Evolutionary conservation across 257 asterid genomes (phyloP), one percentile per base, ranked within the genome.

Genomic region (Solanum pennellii): DNA sequence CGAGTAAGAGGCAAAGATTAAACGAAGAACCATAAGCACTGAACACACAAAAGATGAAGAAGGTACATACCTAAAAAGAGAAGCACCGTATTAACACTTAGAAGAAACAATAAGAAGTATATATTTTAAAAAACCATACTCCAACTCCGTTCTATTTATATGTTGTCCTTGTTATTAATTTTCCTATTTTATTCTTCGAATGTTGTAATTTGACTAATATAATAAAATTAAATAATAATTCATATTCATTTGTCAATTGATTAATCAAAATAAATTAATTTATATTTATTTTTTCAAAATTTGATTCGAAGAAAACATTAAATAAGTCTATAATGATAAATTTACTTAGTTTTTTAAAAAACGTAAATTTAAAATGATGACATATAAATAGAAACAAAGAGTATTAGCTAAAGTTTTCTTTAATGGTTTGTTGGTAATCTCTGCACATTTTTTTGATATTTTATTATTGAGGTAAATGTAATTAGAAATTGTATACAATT

Each of bases 181-280:
- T 15, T 49, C 9, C 60, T 49, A 49, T 49, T 49, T 49, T 49
- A 49, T 15, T 0, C 1, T 3, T 49, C 0, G 21, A 49, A 2
- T 16, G 0, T 49, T 16, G 9, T 52, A 52, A 16, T 16, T 52
- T 52, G 1, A 16, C 1, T 9, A 52, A 15, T 1, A 52, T 16
- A 0, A 0, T 52, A 52, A 52, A 52, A 16, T 0, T 52, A 52
- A 52, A 52, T 1, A 0, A 16, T 52, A 52, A 52, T 16, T 52
- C 2, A 52, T 52, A 3, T 52, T 52, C 0, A 52, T 52, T 52
- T 9, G 1, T 52, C 0, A 2, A 2, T 52, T 16, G 1, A 16
- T 1, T 16, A 52, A 2, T 3, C 0, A 52, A 47, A 52, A 52
- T 16, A 52, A 52, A 52, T 52, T 52, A 52, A 16, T 52, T 52